Conservation (phyloP, 192 early-diverging fungal species). For the Backusella mclennaniae region DNA sequence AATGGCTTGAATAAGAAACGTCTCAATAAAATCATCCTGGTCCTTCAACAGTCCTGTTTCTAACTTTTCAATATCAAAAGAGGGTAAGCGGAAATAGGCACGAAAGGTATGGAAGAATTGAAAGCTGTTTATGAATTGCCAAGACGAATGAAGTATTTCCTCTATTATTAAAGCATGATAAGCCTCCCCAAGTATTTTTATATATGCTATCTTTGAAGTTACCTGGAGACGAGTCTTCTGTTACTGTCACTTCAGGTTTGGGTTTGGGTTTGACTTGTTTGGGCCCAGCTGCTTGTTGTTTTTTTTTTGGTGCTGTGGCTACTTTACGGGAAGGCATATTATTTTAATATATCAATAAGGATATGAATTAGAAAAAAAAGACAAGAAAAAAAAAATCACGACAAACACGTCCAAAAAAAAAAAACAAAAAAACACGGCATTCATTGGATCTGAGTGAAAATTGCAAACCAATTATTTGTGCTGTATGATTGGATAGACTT, state of each 20-base stretch:
- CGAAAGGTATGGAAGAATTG: neutral
- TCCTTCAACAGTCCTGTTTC: neutral
- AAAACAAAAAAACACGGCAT: neutral
- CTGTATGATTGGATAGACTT: too few relatives aligned
- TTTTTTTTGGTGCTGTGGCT: neutral
- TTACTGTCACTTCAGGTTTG: slow-evolving; percentile 1
- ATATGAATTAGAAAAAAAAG: neutral
- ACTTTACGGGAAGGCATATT: neutral
- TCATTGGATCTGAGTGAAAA: too few relatives aligned
- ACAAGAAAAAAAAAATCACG: neutral
- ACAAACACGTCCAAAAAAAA: neutral
- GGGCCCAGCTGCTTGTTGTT: neutral
- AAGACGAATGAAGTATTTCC: slow-evolving; percentile 8
- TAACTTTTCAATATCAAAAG: neutral
- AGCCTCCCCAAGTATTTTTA: neutral
- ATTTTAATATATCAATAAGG: neutral
- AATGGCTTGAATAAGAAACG: slow-evolving; percentile 1
- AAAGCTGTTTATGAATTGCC: slow-evolving; percentile 10
- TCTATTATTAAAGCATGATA: neutral
- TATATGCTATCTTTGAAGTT: neutral
- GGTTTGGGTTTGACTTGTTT: neutral
- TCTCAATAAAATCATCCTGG: neutral
- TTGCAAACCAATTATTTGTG: too few relatives aligned
- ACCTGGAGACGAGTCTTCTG: slow-evolving; percentile 5
- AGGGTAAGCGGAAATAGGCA: neutral